Percentiles rank a stretch among this genome's conserved stretches.
These are phyloP conservation scores for Flaveria ramosissima DNA, from an alignment of 129 eudicot species.

Conservation along the genomic window DNA sequence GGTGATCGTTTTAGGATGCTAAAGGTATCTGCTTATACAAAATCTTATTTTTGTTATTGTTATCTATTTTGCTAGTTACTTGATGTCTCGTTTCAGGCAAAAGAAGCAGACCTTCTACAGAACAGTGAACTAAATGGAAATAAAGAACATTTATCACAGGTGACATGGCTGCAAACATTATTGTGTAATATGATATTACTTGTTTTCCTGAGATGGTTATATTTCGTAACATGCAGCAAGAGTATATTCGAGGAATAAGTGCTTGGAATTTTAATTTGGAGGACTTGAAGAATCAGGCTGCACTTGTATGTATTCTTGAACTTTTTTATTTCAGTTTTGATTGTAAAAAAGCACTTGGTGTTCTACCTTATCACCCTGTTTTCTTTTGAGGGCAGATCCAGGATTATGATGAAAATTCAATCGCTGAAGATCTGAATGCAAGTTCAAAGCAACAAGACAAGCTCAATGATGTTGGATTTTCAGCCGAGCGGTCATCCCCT, in stretches of 20 bases:
- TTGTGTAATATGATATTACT: conserved; percentile 1
- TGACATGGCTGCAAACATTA: conserved; percentile 31
- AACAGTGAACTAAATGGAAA: conserved; percentile 78
- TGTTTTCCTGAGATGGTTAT: conserved; percentile 21
- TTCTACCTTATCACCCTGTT: conserved; percentile 13
- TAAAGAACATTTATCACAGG: conserved; percentile 95
- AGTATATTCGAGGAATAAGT: conserved; percentile 93
- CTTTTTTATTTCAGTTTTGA: conserved; percentile 7
- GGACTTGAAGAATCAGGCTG: conserved; percentile 95
- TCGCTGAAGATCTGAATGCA: conserved; percentile 43
- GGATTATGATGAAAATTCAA: conserved; percentile 55
- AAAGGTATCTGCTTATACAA: conserved; percentile 54
- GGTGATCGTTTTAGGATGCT: conserved; percentile 85
- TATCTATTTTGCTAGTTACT: conserved; percentile 4
- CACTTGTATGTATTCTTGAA: conserved; percentile 60
- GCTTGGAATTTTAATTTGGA: conserved; percentile 98
- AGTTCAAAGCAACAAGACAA: conserved; percentile 47
- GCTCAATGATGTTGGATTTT: conserved; percentile 42
- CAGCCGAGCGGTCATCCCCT: conserved; percentile 41
- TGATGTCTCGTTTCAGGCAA: conserved; percentile 60
- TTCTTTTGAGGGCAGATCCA: conserved; percentile 58
- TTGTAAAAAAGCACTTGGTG: background rate
- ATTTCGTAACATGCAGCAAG: conserved; percentile 66
- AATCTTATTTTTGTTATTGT: background rate
- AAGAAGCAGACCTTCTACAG: conserved; percentile 84